Evolutionary conservation across 495 filamentous ascomycete genomes (phyloP), one percentile per base, ranked within the genome.

Genomic region (Apodospora peruviana): DNA sequence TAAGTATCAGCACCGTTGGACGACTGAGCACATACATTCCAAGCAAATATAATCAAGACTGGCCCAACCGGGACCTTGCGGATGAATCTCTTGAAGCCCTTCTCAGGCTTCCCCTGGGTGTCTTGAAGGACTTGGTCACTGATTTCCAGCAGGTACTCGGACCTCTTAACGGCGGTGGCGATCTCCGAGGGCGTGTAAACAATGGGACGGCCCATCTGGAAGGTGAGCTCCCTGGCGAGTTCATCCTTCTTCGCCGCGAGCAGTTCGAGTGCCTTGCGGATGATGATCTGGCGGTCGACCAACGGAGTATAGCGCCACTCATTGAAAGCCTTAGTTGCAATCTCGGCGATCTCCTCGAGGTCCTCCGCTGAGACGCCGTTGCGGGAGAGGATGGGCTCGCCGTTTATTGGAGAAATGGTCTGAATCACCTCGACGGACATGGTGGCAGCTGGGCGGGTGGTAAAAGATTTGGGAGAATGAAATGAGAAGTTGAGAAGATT

Each of bases 141-240:
- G 51, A 95, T 82, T 57, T 86, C 87, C 37, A 91, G 67, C 32
- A 96, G 69, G 62, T 93, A 91, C 55, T 91, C 79, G 44, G 82
- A 87, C 53, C 91, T 76, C 61, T 82, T 85, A 36, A 89, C 77
- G 5, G 91, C 89, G 14, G 91, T 96, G 21, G 76, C 68, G 51
- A 96, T 74, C 67, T 96, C 91, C 56, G 80, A 87, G 16, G 76
- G 77, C 0, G 87, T 85, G 59, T 93, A 96, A 11, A 85, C 80
- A 45, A 95, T 93, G 16, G 91, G 91, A 14, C 91, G 78, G 44
- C 91, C 91, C 91, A 96, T 96, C 70, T 96, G 89, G 68, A 91
- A 84, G 0, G 89, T 95, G 32, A 96, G 66, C 61, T 95, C 90
- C 48, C 73, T 75, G 3, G 83, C 88, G n/a, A 96, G 69, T 20